phyloP scores from a whole-genome alignment of 768 basidiomycete species.

The Mycena sanguinolenta region DNA sequence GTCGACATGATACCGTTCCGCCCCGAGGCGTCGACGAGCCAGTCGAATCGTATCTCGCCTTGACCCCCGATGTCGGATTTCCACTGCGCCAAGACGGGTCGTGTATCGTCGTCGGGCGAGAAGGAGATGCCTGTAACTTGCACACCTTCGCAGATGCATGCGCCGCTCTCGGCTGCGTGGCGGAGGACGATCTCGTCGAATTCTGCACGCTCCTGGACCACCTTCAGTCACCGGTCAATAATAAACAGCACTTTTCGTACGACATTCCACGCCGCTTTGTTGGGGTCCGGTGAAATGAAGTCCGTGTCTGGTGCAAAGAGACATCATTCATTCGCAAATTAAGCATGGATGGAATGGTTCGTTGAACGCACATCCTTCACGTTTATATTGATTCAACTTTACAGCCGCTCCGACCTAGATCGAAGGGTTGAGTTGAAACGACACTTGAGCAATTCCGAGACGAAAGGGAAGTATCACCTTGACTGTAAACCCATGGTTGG shows the following conservation, averaged over 20 bases:
- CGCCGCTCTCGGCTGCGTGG: constrained; percentile 64
- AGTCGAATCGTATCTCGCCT: constrained; percentile 67
- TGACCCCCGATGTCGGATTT: constrained; percentile 47
- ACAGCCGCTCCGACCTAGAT: constrained; percentile 54
- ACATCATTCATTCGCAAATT: background rate
- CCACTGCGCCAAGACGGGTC: constrained; percentile 57
- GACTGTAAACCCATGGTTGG: constrained; percentile 46
- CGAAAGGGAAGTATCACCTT: constrained; percentile 43
- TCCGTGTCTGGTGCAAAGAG: constrained; percentile 60
- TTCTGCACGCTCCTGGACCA: constrained; percentile 69
- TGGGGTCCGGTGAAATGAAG: constrained; percentile 63
- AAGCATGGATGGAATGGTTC: background rate
- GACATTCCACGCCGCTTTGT: constrained; percentile 73
- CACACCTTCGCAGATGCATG: constrained; percentile 61
- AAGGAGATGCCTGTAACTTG: constrained; percentile 63
- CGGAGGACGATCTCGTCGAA: constrained; percentile 70
- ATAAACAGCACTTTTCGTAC: constrained; percentile 48
- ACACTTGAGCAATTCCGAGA: background rate
- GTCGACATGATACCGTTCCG: constrained; percentile 71
- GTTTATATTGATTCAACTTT: constrained; percentile 53
- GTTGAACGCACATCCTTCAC: constrained; percentile 52
- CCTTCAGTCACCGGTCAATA: background rate
- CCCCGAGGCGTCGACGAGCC: constrained; percentile 75
- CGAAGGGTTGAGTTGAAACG: too few species aligned
- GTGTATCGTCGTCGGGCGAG: constrained; percentile 43